Evolutionary conservation across 345 rosid genomes (phyloP).

Genomic region (Euphorbia tirucalli): DNA sequence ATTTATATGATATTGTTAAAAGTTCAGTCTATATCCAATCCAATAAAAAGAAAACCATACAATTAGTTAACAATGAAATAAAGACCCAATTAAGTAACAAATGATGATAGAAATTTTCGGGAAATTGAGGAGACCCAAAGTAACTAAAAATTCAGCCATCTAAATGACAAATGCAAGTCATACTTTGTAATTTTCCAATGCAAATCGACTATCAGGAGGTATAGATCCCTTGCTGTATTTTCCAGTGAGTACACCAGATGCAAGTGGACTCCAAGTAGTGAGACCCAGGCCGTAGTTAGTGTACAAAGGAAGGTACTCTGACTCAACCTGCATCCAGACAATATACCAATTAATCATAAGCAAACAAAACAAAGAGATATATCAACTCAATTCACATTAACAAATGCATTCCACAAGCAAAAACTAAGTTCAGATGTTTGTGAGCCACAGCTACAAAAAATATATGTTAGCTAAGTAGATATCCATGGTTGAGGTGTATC

Average conservation of each 20-base stretch:
- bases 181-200: conserved; percentile 93
- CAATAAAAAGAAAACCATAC: not conserved
- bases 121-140: not conserved
- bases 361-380: not conserved
- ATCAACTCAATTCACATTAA: not conserved
- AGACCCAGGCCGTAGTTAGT: conserved; percentile 86
- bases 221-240: conserved; percentile 82
- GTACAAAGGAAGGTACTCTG: conserved; percentile 85
- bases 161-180: not conserved
- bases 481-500: no score
- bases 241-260: conserved; percentile 97
- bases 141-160: not conserved
- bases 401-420: not conserved
- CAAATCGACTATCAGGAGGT: conserved; percentile 91
- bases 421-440: not conserved
- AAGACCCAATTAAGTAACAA: not conserved
- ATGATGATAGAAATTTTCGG: not conserved
- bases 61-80: not conserved
- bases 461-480: no score
- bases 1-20: not conserved
- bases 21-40: not conserved
- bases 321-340: conserved; percentile 64
- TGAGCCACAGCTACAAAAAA: not conserved
- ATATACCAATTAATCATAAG: not conserved
- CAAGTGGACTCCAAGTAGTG: conserved; percentile 98